These are phyloP conservation scores for Pseudonectria foliicola DNA, from an alignment of 2,329 filamentous ascomycete species.

Conservation along the genomic window DNA sequence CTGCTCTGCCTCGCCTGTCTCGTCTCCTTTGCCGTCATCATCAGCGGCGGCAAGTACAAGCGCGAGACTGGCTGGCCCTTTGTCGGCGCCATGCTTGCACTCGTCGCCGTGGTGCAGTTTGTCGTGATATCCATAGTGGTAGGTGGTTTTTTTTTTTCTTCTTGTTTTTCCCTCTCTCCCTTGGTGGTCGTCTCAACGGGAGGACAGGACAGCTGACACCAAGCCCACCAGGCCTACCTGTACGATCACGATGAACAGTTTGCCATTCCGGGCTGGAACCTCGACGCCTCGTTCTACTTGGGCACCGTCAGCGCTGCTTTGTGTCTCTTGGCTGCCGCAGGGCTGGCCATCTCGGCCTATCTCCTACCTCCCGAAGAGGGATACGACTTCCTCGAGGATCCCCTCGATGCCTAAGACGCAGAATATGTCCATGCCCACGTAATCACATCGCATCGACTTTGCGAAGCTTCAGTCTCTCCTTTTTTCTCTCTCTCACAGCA, in stretches of 20 bases:
- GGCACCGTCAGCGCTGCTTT: conserved; percentile 50
- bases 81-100: conserved; percentile 55
- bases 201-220: background rate
- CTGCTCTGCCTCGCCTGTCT: conserved; percentile 75
- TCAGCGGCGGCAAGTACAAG: conserved; percentile 71
- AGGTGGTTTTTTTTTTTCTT: conserved; percentile 34
- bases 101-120: conserved; percentile 64
- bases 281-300: conserved; percentile 74
- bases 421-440: too few relatives aligned
- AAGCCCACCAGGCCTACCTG: conserved; percentile 59
- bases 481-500: too few relatives aligned
- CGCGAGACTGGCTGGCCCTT: conserved; percentile 79
- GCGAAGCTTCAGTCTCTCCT: too few relatives aligned
- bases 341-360: conserved; percentile 59
- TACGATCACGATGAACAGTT: conserved; percentile 81
- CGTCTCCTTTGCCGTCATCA: conserved; percentile 71
- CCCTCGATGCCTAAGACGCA: conserved; percentile 47
- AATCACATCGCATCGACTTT: too few relatives aligned
- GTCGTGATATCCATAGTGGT: conserved; percentile 79
- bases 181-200: too few relatives aligned
- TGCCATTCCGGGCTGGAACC: conserved; percentile 67
- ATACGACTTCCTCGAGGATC: conserved; percentile 62
- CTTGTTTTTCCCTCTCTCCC: too few relatives aligned
- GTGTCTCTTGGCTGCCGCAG: conserved; percentile 45
- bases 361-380: conserved; percentile 73